phyloP scores from a whole-genome alignment of 768 basidiomycete genomes.

The Polyporus arcularius region DNA sequence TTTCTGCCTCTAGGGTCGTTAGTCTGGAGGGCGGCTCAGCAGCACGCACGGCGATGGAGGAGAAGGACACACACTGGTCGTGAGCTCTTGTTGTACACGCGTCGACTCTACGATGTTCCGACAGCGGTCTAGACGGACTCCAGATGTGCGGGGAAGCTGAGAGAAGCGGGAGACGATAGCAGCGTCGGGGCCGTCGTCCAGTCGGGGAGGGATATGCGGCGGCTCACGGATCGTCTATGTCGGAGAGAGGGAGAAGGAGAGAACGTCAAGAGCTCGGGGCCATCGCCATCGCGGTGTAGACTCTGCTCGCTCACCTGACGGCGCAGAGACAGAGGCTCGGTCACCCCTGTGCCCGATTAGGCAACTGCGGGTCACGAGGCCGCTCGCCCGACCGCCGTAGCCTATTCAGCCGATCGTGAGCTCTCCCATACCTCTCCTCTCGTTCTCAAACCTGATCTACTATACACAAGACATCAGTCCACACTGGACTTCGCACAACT shows the following conservation, averaged over 20 bases:
- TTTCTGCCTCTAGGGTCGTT: slow-evolving; percentile 25
- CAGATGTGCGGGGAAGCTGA: slow-evolving; percentile 11
- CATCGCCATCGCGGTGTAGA: slow-evolving; percentile 11
- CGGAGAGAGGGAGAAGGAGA: slow-evolving; percentile 1
- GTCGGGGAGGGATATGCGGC: neutral
- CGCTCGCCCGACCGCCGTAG: neutral
- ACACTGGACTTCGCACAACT: neutral
- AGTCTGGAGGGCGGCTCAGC: slow-evolving; percentile 12
- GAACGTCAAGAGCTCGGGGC: neutral
- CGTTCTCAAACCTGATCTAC: slow-evolving; percentile 6
- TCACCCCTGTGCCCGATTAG: slow-evolving; percentile 22
- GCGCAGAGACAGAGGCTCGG: slow-evolving; percentile 22
- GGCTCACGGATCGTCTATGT: slow-evolving; percentile 17
- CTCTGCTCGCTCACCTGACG: slow-evolving; percentile 18
- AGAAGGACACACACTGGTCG: slow-evolving; percentile 18
- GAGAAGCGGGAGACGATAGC: slow-evolving; percentile 1
- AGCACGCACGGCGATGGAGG: neutral
- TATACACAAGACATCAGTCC: slow-evolving; percentile 1
- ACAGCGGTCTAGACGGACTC: slow-evolving; percentile 13
- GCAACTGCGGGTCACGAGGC: slow-evolving; percentile 20
- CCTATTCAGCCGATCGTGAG: slow-evolving; percentile 14
- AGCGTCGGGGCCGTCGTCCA: neutral
- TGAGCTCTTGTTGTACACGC: slow-evolving; percentile 20
- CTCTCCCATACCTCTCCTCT: neutral
- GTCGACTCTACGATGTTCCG: slow-evolving; percentile 16